phyloP scores from a whole-genome alignment of 2,329 filamentous ascomycete genomes.

The Fusarium sp. region DNA sequence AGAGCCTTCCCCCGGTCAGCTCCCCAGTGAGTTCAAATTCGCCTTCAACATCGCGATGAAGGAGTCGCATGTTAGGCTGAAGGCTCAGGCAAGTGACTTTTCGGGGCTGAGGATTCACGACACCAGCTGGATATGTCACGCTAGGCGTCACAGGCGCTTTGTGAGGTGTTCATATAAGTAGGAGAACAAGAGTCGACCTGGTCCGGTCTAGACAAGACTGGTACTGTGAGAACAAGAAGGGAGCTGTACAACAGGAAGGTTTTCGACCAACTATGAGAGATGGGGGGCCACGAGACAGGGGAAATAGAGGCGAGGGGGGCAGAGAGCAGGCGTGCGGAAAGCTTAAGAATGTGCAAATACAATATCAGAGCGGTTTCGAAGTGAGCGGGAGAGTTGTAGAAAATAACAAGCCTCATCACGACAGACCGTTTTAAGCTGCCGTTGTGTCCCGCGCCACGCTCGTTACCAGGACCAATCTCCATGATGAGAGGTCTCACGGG shows the following conservation, averaged over 20 bases:
- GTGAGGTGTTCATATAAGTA: not conserved
- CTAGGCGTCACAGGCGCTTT: not conserved
- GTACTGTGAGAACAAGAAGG: not conserved
- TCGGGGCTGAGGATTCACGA: not conserved
- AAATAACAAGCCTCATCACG: not conserved
- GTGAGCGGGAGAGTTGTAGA: not conserved
- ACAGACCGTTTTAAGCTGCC: not conserved
- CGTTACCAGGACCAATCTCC: not conserved
- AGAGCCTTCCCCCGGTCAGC: not conserved
- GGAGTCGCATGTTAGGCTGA: not conserved
- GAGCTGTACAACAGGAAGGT: not conserved
- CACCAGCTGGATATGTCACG: not conserved
- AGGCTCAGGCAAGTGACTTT: not conserved
- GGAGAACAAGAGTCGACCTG: not conserved
- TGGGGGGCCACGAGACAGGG: not conserved
- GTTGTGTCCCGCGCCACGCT: not conserved
- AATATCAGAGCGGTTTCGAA: not conserved
- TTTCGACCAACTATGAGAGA: not conserved
- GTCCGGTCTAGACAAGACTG: not conserved
- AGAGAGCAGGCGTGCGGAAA: not conserved
- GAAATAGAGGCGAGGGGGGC: not conserved
- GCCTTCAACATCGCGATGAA: not conserved
- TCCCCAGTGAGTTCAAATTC: not conserved
- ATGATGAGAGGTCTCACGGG: not conserved
- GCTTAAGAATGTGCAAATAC: not conserved